These are phyloP conservation scores for Metarhizium humberi DNA, from an alignment of 2,329 filamentous ascomycete species.

Conservation along the genomic window DNA sequence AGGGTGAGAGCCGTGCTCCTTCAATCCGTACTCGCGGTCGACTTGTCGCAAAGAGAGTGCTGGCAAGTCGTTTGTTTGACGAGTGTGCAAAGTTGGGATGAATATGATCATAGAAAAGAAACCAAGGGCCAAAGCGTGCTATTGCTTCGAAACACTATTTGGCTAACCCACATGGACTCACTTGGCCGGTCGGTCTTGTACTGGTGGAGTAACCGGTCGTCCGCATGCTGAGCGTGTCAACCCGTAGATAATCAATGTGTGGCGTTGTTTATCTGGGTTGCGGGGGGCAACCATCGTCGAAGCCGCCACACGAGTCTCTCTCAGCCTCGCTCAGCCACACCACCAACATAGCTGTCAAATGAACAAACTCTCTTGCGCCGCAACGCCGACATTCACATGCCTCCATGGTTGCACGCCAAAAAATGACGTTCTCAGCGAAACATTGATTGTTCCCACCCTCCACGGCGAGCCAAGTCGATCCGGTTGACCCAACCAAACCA, in stretches of 20 bases:
- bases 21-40: slow-evolving; percentile 13
- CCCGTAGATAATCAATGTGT: background rate
- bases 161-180: background rate
- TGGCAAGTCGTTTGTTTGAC: background rate
- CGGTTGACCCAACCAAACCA: background rate
- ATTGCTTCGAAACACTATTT: background rate
- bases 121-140: background rate
- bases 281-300: slow-evolving; percentile 3
- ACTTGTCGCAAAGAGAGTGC: slow-evolving; percentile 9
- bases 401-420: background rate
- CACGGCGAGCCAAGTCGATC: background rate
- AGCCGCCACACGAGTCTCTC: background rate
- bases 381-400: slow-evolving; percentile 6
- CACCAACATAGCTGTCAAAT: background rate
- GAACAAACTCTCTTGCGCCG: background rate
- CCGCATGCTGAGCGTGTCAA: background rate
- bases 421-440: slow-evolving; percentile 1
- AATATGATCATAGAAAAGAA: background rate
- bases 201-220: background rate
- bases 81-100: background rate
- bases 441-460: background rate
- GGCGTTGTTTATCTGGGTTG: slow-evolving; percentile 8
- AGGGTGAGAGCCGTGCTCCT: slow-evolving; percentile 24
- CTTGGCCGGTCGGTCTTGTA: background rate
- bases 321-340: background rate